phyloP scores from a whole-genome alignment of 75 land plant genomes.

The Larix kaempferi region DNA sequence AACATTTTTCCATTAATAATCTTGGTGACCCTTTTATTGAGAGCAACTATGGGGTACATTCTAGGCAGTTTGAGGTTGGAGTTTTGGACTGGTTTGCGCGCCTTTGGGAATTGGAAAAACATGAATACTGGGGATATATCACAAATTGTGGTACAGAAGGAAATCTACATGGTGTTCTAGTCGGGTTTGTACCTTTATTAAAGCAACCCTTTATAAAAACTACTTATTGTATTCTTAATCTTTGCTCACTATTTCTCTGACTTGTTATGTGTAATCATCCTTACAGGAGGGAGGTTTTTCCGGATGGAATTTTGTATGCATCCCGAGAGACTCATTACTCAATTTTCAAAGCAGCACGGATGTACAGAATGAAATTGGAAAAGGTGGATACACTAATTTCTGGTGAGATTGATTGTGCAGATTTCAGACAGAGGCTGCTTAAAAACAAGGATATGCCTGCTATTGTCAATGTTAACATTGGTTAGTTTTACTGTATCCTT shows the following conservation, averaged over 20 bases:
- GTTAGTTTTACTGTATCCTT: constrained; percentile 26
- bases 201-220: background rate
- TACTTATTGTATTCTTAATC: background rate
- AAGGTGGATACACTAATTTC: constrained; percentile 80
- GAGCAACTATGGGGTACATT: constrained; percentile 99
- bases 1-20: constrained; percentile 98
- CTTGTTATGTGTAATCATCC: constrained; percentile 8
- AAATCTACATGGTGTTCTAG: constrained; percentile 97
- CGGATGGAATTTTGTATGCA: constrained; percentile 94
- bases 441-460: constrained; percentile 86
- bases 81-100: constrained; percentile 99
- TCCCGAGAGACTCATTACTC: constrained; percentile 93
- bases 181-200: constrained; percentile 57
- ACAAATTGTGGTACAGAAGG: constrained; percentile 99
- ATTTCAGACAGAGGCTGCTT: constrained; percentile 60
- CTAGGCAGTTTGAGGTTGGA: constrained; percentile 98
- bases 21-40: constrained; percentile 99
- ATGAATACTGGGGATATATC: constrained; percentile 99
- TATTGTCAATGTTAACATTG: constrained; percentile 92
- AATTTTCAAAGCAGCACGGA: constrained; percentile 93
- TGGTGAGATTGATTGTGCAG: constrained; percentile 94
- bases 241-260: background rate
- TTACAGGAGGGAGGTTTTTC: constrained; percentile 88
- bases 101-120: constrained; percentile 94
- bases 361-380: constrained; percentile 94